These are phyloP conservation scores for Pleoardoris graminearum DNA, from an alignment of 2,329 filamentous ascomycete species.

Conservation along the genomic window DNA sequence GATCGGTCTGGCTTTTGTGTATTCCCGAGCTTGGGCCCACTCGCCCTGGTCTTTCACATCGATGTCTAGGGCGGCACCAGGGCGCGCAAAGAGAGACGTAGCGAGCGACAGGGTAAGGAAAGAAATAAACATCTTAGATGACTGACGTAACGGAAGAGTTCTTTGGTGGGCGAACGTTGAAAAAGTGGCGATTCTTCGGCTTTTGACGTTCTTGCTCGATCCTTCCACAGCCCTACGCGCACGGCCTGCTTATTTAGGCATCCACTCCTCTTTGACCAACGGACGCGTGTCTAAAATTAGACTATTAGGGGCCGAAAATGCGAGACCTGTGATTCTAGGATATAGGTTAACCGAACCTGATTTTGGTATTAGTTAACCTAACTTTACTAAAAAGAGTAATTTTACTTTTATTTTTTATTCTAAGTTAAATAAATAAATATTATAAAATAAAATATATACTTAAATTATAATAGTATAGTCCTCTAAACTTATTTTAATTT, in stretches of 20 bases:
- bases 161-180: background rate
- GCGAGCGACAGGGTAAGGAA: slow-evolving; percentile 19
- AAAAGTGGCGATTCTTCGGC: background rate
- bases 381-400: too few species aligned
- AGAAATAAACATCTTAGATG: slow-evolving; percentile 22
- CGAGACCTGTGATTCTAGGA: too few species aligned
- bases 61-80: slow-evolving; percentile 20
- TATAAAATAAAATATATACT: too few species aligned
- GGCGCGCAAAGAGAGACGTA: slow-evolving; percentile 19
- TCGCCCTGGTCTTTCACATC: slow-evolving; percentile 26
- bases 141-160: background rate
- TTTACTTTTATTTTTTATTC: too few species aligned
- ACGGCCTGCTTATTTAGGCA: background rate
- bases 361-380: too few species aligned
- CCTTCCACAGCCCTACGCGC: background rate
- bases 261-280: background rate
- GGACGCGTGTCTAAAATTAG: background rate
- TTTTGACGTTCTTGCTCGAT: background rate
- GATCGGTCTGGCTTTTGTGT: slow-evolving; percentile 1
- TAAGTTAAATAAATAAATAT: too few species aligned
- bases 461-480: too few species aligned
- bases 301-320: too few species aligned
- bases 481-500: too few species aligned
- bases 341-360: too few species aligned
- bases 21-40: background rate